A percentile compares a stretch with the other conserved stretches of the same genome.
Conservation (phyloP, 345 rosid genomes). For the Stellera chamaejasme region DNA sequence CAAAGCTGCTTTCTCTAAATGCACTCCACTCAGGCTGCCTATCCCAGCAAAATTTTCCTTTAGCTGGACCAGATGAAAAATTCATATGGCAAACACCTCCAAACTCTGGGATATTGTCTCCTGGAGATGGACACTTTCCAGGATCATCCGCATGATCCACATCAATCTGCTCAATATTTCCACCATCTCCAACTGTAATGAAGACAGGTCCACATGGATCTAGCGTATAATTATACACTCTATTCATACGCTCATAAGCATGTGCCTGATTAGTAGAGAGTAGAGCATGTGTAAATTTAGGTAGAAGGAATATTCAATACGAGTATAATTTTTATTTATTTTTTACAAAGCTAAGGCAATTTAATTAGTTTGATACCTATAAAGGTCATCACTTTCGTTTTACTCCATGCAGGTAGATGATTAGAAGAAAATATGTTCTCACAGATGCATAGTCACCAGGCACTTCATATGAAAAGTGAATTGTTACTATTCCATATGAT, state of each 20-base stretch:
- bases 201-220: constrained; percentile 73
- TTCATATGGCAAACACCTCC: constrained; percentile 63
- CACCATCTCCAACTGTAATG: constrained; percentile 83
- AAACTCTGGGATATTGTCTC: constrained; percentile 52
- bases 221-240: constrained; percentile 65
- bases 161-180: constrained; percentile 72
- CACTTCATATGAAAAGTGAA: neutral
- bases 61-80: constrained; percentile 70
- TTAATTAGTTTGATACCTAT: neutral
- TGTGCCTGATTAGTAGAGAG: constrained; percentile 49
- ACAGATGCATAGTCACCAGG: neutral
- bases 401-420: neutral
- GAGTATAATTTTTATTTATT: neutral
- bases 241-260: constrained; percentile 85
- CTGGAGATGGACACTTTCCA: constrained; percentile 66
- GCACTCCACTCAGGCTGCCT: constrained; percentile 88
- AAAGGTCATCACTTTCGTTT: neutral
- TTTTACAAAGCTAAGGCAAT: neutral
- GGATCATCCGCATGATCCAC: constrained; percentile 70
- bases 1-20: constrained; percentile 84
- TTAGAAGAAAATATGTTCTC: no score
- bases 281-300: neutral
- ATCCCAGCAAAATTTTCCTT: constrained; percentile 77
- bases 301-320: neutral
- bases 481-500: no score